These are phyloP conservation scores for Rauvolfia tetraphylla DNA, from an alignment of 257 asterid genomes.

Conservation along the genomic window DNA sequence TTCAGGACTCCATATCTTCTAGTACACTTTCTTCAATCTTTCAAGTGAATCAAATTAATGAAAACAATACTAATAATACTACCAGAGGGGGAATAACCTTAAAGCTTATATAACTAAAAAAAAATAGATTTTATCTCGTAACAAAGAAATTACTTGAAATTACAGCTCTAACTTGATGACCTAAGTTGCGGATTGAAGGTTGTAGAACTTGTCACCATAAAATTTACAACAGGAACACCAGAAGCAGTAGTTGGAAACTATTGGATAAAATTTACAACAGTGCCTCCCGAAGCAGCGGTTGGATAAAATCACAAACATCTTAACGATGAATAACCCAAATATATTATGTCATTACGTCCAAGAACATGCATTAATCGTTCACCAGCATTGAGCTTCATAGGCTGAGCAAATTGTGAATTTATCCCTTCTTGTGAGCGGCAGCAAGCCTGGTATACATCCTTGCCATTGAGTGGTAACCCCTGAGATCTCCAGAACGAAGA, in stretches of 20 bases:
- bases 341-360: background rate
- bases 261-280: too few relatives aligned
- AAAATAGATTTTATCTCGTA: too few relatives aligned
- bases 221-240: background rate
- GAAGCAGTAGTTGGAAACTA: background rate
- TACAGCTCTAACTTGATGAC: background rate
- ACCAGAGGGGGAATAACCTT: too few relatives aligned
- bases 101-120: too few relatives aligned
- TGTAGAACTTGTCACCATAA: background rate
- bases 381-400: background rate
- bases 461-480: slow-evolving; percentile 98
- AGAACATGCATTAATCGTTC: background rate
- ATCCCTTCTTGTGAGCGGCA: slow-evolving; percentile 94
- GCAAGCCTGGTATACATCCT: slow-evolving; percentile 97
- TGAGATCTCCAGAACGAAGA: slow-evolving; percentile 80
- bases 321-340: background rate
- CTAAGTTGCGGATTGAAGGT: background rate
- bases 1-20: too few relatives aligned
- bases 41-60: too few relatives aligned
- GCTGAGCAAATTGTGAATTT: slow-evolving; percentile 12
- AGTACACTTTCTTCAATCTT: too few relatives aligned
- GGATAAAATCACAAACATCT: background rate
- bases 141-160: background rate
- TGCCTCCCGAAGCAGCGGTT: too few relatives aligned
- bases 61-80: too few relatives aligned